phyloP scores from a whole-genome alignment of 2,329 filamentous ascomycete species.

The Aspergillus candidus region DNA sequence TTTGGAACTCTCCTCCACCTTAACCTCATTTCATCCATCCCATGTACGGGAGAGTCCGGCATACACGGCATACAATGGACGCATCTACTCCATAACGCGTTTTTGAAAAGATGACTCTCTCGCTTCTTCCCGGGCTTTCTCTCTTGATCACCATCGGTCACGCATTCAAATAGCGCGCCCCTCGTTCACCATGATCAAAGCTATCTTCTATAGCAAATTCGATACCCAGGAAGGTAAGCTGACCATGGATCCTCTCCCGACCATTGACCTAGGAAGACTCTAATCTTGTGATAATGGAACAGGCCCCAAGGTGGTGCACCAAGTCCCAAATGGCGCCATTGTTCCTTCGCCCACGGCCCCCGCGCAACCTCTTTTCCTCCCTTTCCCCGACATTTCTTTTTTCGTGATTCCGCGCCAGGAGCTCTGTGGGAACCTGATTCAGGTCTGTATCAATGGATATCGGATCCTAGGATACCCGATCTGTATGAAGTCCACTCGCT shows the following conservation, averaged over 20 bases:
- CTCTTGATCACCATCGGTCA: not conserved
- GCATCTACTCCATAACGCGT: no score
- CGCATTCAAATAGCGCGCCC: not conserved
- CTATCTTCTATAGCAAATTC: conserved; percentile 63
- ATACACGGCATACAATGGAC: no score
- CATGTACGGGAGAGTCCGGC: no score
- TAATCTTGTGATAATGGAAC: not conserved
- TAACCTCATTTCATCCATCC: no score
- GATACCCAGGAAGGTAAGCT: conserved; percentile 51
- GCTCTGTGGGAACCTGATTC: conserved; percentile 84
- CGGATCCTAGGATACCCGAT: conserved; percentile 83
- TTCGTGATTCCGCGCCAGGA: conserved; percentile 94
- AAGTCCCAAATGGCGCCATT: conserved; percentile 58
- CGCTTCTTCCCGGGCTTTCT: not conserved
- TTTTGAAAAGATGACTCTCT: no score
- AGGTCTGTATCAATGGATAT: conserved; percentile 66
- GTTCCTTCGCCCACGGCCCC: conserved; percentile 41
- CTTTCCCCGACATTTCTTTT: conserved; percentile 79
- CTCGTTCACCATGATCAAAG: conserved; percentile 50
- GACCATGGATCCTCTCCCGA: not conserved
- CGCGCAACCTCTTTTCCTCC: conserved; percentile 61
- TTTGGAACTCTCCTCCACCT: no score
- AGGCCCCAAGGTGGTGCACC: conserved; percentile 60
- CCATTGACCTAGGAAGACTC: conserved; percentile 3
- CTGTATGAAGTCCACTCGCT: conserved; percentile 74